Evolutionary conservation across 495 filamentous ascomycete species (phyloP), one percentile per base, ranked within the genome.

Genomic region (Penicillium ochrochloron): DNA sequence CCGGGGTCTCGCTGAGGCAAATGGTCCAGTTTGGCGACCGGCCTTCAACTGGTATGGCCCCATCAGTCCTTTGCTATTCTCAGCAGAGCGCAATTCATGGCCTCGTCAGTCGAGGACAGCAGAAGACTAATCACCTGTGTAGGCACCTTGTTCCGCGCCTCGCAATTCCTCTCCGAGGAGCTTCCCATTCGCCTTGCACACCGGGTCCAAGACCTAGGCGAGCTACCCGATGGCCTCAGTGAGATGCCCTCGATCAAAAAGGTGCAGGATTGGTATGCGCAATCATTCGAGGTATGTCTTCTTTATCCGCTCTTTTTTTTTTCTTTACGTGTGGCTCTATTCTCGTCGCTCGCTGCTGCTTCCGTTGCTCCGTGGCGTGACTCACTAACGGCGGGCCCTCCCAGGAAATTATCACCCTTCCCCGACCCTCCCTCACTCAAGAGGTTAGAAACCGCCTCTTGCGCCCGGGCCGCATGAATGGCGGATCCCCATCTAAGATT

Each of bases 21-120:
- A 98, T 98, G 95, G 95, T 99, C 54, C 95, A 98, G 76, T 99
- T 98, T 78, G 96, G 96, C 59, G 92, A 96, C 76, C 88, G 84
- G 69, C 93, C 93, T 27, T 96, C 92, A 12, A 89, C 88, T 68
- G 93, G 93, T 96, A 77, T 61, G 85, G 75, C 29, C 56, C 31
- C n/a, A 0, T 19, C 11, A 55, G 27, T 10, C 52, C 25, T 10
- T 53, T 3, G 23, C 9, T 11, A 2, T 53, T 19, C 50, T 21
- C 9, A n/a, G 2, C 42, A 10, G n/a, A 44, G 8, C 19, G n/a
- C 19, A 25, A 48, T 48, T 17, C 15, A 42, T 17, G 44, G 19
- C 1, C 12, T 48, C 21, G 19, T 12, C 44, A 11, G 4, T 23
- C 44, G 44, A 25, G 44, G 15, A 48, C 19, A 0, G 42, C 42